Conservation (phyloP, 805 yeast species). For the Candida sphagnicola region DNA sequence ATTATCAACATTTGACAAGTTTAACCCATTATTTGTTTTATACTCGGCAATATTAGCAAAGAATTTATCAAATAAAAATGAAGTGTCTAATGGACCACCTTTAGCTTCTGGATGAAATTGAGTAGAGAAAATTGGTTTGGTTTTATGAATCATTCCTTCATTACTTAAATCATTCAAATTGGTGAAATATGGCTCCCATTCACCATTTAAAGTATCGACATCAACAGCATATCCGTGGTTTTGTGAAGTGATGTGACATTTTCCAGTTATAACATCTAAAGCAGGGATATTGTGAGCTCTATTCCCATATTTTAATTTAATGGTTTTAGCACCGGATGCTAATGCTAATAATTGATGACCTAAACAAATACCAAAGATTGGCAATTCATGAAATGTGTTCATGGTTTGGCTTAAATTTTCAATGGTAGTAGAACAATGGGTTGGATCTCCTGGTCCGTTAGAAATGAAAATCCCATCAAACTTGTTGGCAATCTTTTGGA, state of each 20-base stretch:
- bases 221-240: conserved; percentile 99
- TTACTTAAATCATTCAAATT: conserved; percentile 94
- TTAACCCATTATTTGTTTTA: conserved; percentile 32
- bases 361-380: conserved; percentile 95
- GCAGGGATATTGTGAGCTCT: conserved; percentile 99
- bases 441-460: conserved; percentile 98
- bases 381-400: conserved; percentile 60
- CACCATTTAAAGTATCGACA: conserved; percentile 64
- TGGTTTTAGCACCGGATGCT: conserved; percentile 90
- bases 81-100: conserved; percentile 96
- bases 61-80: conserved; percentile 87
- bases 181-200: conserved; percentile 81
- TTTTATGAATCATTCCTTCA: conserved; percentile 92
- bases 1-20: conserved; percentile 42
- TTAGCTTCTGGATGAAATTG: conserved; percentile 99
- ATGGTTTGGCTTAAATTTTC: conserved; percentile 68
- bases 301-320: conserved; percentile 95
- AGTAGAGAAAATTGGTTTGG: conserved; percentile 89
- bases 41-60: conserved; percentile 63
- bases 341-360: conserved; percentile 96
- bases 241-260: conserved; percentile 97
- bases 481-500: conserved; percentile 83
- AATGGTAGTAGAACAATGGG: conserved; percentile 79
- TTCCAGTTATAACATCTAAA: conserved; percentile 81
- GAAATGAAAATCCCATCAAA: conserved; percentile 94